Evolutionary conservation across 1,284 basidiomycete species (phyloP).

Genomic region (Amylostereum chailletii): DNA sequence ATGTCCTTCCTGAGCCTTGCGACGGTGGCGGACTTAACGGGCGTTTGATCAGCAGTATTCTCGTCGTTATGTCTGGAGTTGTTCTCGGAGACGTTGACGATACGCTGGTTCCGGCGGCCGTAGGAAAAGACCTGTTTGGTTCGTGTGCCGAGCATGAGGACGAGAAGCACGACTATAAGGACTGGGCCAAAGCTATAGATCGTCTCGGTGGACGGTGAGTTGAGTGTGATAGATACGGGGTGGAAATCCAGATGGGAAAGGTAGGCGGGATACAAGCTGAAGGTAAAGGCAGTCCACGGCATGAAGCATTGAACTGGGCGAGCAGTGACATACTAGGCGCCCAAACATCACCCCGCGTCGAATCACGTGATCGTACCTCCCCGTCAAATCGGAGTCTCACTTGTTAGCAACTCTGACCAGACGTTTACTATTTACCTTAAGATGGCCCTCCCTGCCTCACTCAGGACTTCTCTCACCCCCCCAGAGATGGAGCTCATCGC

Average conservation of each 20-base stretch:
- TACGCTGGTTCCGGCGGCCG: slow-evolving; percentile 55
- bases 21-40: background rate
- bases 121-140: slow-evolving; percentile 68
- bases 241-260: too few species aligned
- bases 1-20: background rate
- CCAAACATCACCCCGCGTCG: background rate
- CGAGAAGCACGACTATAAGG: background rate
- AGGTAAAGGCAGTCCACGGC: too few species aligned
- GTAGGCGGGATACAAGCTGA: too few species aligned
- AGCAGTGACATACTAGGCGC: too few species aligned
- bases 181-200: background rate
- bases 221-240: background rate
- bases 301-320: too few species aligned
- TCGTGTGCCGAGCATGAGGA: slow-evolving; percentile 37
- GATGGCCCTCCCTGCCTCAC: slow-evolving; percentile 52
- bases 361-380: background rate
- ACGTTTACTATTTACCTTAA: background rate
- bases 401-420: background rate
- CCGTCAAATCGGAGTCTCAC: slow-evolving; percentile 1
- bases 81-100: slow-evolving; percentile 42
- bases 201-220: background rate
- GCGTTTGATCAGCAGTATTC: background rate
- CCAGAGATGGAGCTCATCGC: slow-evolving; percentile 84
- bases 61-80: slow-evolving; percentile 13
- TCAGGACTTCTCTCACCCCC: slow-evolving; percentile 60